A percentile compares a stretch with the other conserved stretches of the same genome.
Evolutionary conservation across 2,329 filamentous ascomycete genomes (phyloP).

Genomic region (Alternaria burnsii): DNA sequence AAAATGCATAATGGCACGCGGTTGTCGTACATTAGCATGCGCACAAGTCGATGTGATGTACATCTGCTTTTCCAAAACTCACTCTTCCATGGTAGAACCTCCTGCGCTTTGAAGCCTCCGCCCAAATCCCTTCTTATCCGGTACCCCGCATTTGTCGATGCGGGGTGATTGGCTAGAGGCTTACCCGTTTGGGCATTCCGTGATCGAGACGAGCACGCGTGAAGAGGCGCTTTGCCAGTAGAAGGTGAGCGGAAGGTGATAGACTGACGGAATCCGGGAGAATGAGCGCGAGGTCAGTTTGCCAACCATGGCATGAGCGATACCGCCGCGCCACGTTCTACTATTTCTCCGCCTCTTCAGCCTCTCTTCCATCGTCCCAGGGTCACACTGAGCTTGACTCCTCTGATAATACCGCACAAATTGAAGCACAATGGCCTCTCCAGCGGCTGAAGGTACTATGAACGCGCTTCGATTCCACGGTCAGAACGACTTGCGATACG

Average conservation of each 20-base stretch:
- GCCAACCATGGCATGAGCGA: background rate
- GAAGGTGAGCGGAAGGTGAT: constrained; percentile 5
- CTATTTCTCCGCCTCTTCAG: constrained; percentile 8
- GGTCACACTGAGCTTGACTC: background rate
- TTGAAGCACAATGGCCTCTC: constrained; percentile 4
- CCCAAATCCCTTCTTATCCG: background rate
- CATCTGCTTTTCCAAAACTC: background rate
- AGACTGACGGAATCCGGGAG: background rate
- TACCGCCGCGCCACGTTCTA: background rate
- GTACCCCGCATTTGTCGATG: constrained; percentile 29
- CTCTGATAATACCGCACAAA: background rate
- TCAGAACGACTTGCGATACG: constrained; percentile 54
- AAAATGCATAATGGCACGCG: background rate
- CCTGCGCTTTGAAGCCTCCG: background rate
- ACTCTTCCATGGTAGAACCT: background rate
- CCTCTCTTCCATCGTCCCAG: constrained; percentile 12
- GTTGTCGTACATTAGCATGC: background rate
- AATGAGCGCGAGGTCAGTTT: constrained; percentile 5
- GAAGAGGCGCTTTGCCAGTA: constrained; percentile 19
- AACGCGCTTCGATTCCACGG: constrained; percentile 59
- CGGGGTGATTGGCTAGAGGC: constrained; percentile 33
- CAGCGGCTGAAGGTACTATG: constrained; percentile 45
- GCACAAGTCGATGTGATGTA: background rate
- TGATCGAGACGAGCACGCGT: constrained; percentile 5
- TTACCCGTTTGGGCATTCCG: constrained; percentile 35